Conservation (phyloP, 2,329 filamentous ascomycete species). For the Hymenoscyphus scutula region DNA sequence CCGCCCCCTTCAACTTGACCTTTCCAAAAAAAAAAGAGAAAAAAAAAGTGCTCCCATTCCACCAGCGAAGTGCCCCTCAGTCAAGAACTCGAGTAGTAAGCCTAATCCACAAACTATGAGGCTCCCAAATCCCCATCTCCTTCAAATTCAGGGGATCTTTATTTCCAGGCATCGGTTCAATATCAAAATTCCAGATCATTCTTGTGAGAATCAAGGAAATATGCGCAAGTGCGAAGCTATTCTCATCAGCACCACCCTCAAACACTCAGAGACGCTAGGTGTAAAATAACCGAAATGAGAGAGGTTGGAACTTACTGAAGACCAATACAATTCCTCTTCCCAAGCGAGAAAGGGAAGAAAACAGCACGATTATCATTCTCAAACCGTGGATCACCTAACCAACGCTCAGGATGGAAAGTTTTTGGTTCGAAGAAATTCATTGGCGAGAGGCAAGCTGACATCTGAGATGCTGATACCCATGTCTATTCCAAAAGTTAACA, state of each 20-base stretch:
- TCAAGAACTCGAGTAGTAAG: background rate
- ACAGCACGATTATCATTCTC: conserved; percentile 18
- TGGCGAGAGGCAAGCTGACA: conserved; percentile 1
- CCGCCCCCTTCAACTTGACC: too few species aligned
- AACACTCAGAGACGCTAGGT: too few species aligned
- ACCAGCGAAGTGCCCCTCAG: background rate
- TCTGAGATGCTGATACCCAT: background rate
- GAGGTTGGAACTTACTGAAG: conserved; percentile 12
- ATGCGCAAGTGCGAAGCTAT: conserved; percentile 11
- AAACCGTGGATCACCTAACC: conserved; percentile 31
- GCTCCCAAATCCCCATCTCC: conserved; percentile 2
- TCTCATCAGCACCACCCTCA: background rate
- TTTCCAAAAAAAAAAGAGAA: too few species aligned
- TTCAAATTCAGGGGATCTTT: background rate
- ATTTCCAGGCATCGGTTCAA: conserved; percentile 8
- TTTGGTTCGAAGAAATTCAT: conserved; percentile 30
- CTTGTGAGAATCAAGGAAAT: conserved; percentile 22
- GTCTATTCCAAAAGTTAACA: background rate
- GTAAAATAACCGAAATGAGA: background rate
- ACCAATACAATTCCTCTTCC: conserved; percentile 24
- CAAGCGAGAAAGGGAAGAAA: conserved; percentile 20
- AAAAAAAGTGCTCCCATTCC: too few species aligned
- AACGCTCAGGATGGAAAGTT: conserved; percentile 31
- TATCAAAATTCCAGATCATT: conserved; percentile 29
- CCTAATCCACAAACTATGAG: background rate